Base-by-base conservation (phyloP, 306 rosid species). In the Vigna angularis region DNA sequence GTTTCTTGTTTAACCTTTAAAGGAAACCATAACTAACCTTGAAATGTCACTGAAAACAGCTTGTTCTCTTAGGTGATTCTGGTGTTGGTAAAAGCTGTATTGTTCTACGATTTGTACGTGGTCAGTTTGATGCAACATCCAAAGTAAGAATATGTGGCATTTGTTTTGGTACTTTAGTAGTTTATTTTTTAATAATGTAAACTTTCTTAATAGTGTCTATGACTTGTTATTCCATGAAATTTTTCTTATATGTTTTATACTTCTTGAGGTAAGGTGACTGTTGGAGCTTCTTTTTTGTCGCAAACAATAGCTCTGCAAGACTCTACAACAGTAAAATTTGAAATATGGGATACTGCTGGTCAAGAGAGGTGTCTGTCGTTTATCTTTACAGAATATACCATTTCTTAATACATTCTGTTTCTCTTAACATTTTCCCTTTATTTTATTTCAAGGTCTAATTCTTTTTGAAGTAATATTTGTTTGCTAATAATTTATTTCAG, bases 341-440 rank as follows among this genome's bases (percentile, higher is more conserved):
- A 96, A 91, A 96, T 96, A 83, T 96, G 99, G 99, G 99, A 96
- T 81, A 96, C 99, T 52, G 99, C 99, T 80, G 99, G 99, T 67
- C 99, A 96, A 79, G 98, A 96, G 90, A 96, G 99, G 99, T 96
- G 83, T 48, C 75, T 22, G 56, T 53, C 26, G 17, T 72, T 74
- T 44, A 49, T 67, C 74, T 58, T 65, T 80, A 24, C 42, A 38
- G 44, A 20, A 51, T 81, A 26, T 1, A 0, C 79, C 7, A 36
- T 36, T 36, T 36, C 42, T 36, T 36, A 36, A 15, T 52, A 16
- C 34, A 70, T 57, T 40, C 28, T 68, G 36, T 48, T 66, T 66
- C 62, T 72, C 64, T 12, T 47, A 49, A 56, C 20, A 44, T 69
- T 10, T 52, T 47, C 69, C 64, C 20, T 7, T 70, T 55, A 38